These are phyloP conservation scores for Leccinum angustisporum DNA, from an alignment of 1,284 basidiomycete species.

Conservation along the genomic window DNA sequence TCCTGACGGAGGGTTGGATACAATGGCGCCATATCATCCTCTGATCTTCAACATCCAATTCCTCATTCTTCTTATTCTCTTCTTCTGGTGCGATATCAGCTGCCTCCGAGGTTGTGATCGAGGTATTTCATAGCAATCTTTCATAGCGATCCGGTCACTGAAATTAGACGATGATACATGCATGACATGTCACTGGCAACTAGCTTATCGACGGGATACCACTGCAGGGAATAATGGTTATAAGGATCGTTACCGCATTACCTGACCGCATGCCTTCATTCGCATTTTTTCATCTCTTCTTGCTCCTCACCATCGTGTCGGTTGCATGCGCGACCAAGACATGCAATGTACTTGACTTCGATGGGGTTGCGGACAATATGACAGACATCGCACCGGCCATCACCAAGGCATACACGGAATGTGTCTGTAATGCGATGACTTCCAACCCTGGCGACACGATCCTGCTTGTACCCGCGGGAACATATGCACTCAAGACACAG, in stretches of 20 bases:
- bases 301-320: neutral
- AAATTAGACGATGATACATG: neutral
- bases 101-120: neutral
- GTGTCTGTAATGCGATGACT: slow-evolving; percentile 1
- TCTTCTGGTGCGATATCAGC: too few relatives aligned
- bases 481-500: slow-evolving; percentile 1
- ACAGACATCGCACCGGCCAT: slow-evolving; percentile 13
- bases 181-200: neutral
- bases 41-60: too few relatives aligned
- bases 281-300: slow-evolving; percentile 1
- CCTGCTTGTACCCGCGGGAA: slow-evolving; percentile 12
- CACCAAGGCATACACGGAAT: slow-evolving; percentile 5
- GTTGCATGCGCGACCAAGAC: slow-evolving; percentile 1
- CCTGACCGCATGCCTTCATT: neutral
- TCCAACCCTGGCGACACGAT: slow-evolving; percentile 6
- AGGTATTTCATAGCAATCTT: neutral
- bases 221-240: neutral
- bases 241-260: neutral
- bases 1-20: neutral
- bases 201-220: neutral
- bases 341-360: slow-evolving; percentile 8
- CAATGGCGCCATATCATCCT: too few relatives aligned
- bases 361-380: slow-evolving; percentile 8
- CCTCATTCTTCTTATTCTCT: too few relatives aligned
- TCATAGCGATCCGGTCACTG: neutral